These are phyloP conservation scores for Aspergillus indologenus DNA, from an alignment of 495 filamentous ascomycete genomes.

Conservation along the genomic window DNA sequence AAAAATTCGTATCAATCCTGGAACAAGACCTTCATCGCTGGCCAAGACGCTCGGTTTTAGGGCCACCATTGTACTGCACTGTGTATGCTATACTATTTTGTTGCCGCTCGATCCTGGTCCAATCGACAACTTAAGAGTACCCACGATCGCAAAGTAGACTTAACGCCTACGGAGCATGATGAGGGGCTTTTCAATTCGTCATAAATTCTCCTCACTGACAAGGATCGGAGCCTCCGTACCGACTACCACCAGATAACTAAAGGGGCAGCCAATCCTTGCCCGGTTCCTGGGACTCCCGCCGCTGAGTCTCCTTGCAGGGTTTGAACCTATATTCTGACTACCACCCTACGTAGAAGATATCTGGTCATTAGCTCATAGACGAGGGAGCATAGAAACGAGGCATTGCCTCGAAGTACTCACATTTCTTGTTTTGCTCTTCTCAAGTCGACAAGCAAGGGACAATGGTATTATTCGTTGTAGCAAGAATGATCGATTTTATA, in stretches of 20 bases:
- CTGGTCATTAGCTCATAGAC: background rate
- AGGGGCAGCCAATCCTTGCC: background rate
- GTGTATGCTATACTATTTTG: no score
- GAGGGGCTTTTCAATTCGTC: background rate
- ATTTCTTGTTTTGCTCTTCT: background rate
- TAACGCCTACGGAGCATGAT: background rate
- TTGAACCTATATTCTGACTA: background rate
- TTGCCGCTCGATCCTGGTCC: background rate
- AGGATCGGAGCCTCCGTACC: background rate
- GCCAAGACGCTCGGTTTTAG: background rate
- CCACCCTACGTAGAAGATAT: background rate
- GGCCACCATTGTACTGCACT: background rate
- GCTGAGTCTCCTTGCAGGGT: slow-evolving; percentile 21
- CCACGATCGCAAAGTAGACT: background rate
- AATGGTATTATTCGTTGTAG: background rate
- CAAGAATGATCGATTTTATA: background rate
- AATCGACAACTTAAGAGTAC: background rate
- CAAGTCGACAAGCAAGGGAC: slow-evolving; percentile 14
- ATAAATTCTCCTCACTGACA: background rate
- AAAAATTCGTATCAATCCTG: background rate
- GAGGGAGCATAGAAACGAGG: slow-evolving; percentile 15
- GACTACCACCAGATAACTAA: slow-evolving; percentile 2
- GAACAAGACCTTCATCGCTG: background rate
- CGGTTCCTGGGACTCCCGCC: slow-evolving; percentile 1
- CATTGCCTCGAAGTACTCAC: slow-evolving; percentile 5